Conservation (phyloP, 371 early-diverging fungal species). For the Mortierella sp. region DNA sequence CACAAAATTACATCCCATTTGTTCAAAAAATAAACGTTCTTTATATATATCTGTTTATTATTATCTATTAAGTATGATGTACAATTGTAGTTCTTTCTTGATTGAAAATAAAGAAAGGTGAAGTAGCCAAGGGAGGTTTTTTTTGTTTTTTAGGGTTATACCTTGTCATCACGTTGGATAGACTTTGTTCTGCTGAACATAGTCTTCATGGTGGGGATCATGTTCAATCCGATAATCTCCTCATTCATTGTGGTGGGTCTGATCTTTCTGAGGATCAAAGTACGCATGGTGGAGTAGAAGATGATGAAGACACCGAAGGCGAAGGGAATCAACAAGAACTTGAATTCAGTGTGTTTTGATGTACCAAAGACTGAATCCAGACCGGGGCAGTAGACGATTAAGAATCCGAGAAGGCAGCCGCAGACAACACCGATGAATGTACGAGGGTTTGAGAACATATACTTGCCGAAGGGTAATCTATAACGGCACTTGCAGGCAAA, state of each 20-base stretch:
- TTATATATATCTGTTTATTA: not conserved
- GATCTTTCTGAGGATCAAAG: conserved; percentile 66
- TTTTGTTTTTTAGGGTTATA: not conserved
- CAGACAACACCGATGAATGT: conserved; percentile 75
- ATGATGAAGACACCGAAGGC: conserved; percentile 83
- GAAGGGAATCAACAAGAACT: conserved; percentile 84
- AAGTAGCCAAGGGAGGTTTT: not conserved
- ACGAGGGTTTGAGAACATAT: conserved; percentile 84
- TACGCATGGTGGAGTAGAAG: conserved; percentile 78
- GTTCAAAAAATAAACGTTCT: not conserved
- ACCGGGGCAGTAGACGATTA: conserved; percentile 87
- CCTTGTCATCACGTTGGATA: conserved; percentile 24
- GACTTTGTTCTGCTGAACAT: conserved; percentile 43
- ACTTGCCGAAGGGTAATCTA: conserved; percentile 80
- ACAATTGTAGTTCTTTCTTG: not conserved
- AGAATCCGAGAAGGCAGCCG: conserved; percentile 72
- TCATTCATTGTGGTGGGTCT: conserved; percentile 74
- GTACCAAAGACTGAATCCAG: conserved; percentile 82
- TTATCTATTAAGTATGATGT: conserved; percentile 15
- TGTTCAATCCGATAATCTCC: conserved; percentile 85
- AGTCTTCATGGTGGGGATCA: conserved; percentile 69
- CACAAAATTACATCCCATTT: not conserved
- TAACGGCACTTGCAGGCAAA: conserved; percentile 91
- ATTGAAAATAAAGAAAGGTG: not conserved
- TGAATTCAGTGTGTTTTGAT: conserved; percentile 68